phyloP scores from a whole-genome alignment of 345 rosid species.

The rapeseed (Brassica napus) region DNA sequence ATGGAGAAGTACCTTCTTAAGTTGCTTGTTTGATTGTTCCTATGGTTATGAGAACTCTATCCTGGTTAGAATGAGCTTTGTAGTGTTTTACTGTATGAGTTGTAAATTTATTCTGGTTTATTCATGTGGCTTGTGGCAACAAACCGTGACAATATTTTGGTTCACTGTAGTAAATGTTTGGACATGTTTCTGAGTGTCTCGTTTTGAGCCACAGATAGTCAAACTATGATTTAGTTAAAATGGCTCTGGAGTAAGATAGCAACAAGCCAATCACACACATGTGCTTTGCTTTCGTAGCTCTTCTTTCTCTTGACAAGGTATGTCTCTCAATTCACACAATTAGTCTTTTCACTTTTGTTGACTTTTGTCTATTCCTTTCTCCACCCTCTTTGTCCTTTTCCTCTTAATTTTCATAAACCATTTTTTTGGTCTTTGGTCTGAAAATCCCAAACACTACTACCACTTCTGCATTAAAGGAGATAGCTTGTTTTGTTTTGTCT shows the following conservation, averaged over 20 bases:
- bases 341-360: conserved; percentile 35
- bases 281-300: too few species aligned
- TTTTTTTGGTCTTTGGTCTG: conserved; percentile 23
- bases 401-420: conserved; percentile 1
- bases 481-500: conserved; percentile 21
- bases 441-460: conserved; percentile 24
- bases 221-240: too few species aligned
- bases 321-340: background rate
- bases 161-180: background rate
- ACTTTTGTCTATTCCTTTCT: conserved; percentile 30
- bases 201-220: background rate
- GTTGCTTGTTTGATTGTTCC: background rate
- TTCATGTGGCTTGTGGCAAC: background rate
- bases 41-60: background rate
- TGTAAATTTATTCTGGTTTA: background rate
- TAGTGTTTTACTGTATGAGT: background rate
- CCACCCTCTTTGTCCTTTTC: conserved; percentile 17
- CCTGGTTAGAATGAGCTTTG: background rate
- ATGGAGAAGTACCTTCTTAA: background rate
- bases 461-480: conserved; percentile 31
- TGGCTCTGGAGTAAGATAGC: too few species aligned
- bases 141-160: background rate
- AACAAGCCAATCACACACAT: too few species aligned
- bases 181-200: conserved; percentile 3
- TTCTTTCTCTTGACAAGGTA: too few species aligned